Evolutionary conservation across 139 green algal genomes (phyloP).

Genomic region (Coelastrella sp.): DNA sequence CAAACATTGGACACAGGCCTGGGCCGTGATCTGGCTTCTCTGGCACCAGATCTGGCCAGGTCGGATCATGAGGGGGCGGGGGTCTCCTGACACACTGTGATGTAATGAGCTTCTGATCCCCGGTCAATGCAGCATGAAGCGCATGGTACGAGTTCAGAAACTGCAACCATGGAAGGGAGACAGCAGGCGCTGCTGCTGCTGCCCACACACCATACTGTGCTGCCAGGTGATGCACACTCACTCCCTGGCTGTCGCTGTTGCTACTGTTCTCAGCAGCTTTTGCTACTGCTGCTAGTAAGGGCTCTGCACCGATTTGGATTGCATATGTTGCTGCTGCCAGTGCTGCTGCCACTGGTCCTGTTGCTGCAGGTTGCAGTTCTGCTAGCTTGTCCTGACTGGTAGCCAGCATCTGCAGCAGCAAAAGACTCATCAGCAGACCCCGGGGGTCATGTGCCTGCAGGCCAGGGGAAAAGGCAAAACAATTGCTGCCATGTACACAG

Average conservation of each 20-base stretch:
- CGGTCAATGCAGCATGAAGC: not conserved
- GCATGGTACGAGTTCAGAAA: not conserved
- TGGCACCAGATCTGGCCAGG: not conserved
- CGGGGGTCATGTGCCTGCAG: not conserved
- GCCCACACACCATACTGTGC: not conserved
- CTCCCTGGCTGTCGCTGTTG: not conserved
- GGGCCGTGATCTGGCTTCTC: not conserved
- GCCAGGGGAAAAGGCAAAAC: not conserved
- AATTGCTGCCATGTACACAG: not conserved
- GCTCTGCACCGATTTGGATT: not conserved
- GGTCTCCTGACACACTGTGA: no score
- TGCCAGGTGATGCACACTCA: not conserved
- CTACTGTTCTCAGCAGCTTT: not conserved
- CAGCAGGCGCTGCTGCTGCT: not conserved
- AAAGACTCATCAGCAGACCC: not conserved
- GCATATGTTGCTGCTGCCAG: not conserved
- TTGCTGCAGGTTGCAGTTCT: conserved; percentile 15
- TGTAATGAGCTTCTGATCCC: not conserved
- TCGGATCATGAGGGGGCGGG: no score
- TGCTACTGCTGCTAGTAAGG: not conserved
- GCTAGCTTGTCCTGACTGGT: not conserved
- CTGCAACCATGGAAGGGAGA: conserved; percentile 2
- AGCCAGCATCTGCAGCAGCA: conserved; percentile 1
- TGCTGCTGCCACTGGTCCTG: not conserved
- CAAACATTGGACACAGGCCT: not conserved